These are phyloP conservation scores for Hortaea sp. DNA, from an alignment of 2,329 filamentous ascomycete species.

Conservation along the genomic window DNA sequence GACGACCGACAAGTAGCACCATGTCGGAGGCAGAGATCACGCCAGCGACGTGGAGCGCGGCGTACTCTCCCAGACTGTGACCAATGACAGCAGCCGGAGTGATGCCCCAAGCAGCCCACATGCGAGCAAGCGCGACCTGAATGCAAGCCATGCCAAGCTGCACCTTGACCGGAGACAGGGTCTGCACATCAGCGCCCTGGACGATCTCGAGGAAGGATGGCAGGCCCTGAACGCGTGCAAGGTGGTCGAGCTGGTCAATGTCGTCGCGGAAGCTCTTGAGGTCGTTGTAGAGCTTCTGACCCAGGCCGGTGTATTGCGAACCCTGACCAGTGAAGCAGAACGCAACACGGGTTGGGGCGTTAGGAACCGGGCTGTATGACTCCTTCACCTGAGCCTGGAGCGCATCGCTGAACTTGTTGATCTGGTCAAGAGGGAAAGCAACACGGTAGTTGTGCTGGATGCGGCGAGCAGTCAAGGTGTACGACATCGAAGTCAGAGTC, in stretches of 20 bases:
- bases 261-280: constrained; percentile 38
- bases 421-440: constrained; percentile 37
- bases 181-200: constrained; percentile 39
- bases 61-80: constrained; percentile 62
- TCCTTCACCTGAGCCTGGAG: constrained; percentile 40
- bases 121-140: constrained; percentile 42
- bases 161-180: constrained; percentile 41
- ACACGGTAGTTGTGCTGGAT: constrained; percentile 46
- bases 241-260: constrained; percentile 40
- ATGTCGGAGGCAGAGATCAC: constrained; percentile 62
- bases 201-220: constrained; percentile 42
- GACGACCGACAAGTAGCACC: constrained; percentile 59
- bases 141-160: constrained; percentile 45
- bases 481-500: constrained; percentile 39
- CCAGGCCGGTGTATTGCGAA: constrained; percentile 43
- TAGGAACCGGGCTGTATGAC: constrained; percentile 42
- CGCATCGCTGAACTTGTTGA: constrained; percentile 35
- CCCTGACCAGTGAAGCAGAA: constrained; percentile 45
- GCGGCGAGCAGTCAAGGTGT: constrained; percentile 43
- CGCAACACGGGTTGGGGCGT: constrained; percentile 40
- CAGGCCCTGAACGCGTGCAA: constrained; percentile 36
- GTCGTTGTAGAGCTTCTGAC: constrained; percentile 40
- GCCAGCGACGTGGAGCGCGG: constrained; percentile 59
- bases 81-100: constrained; percentile 44
- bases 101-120: constrained; percentile 46